phyloP scores from a whole-genome alignment of 306 rosid genomes.

The Datisca glomerata region DNA sequence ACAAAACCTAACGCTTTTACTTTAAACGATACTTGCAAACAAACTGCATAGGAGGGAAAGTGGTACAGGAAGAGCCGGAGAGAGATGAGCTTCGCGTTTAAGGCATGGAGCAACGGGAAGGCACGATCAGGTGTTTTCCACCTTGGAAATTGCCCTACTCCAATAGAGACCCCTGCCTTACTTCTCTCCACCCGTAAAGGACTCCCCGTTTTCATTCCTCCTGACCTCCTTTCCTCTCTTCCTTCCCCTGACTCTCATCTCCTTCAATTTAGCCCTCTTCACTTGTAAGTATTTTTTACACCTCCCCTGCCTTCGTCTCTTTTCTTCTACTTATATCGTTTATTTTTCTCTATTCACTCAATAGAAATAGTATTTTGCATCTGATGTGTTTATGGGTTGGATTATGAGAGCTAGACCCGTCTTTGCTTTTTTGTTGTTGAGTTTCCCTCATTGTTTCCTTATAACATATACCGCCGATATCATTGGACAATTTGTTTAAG shows the following conservation, averaged over 20 bases:
- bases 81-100: slow-evolving; percentile 54
- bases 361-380: no score
- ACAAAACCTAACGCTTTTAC: no score
- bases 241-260: slow-evolving; percentile 83
- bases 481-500: no score
- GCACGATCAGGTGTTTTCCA: slow-evolving; percentile 57
- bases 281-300: slow-evolving; percentile 44
- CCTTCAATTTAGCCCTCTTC: slow-evolving; percentile 72
- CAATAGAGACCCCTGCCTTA: slow-evolving; percentile 68
- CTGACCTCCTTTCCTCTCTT: slow-evolving; percentile 77
- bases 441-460: no score
- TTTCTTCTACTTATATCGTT: no score
- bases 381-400: slow-evolving; percentile 11
- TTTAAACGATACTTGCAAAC: no score
- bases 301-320: neutral
- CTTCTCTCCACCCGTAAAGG: slow-evolving; percentile 84
- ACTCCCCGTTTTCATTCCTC: slow-evolving; percentile 59
- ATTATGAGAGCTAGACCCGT: neutral
- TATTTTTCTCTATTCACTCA: no score
- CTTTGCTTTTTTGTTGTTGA: no score
- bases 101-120: slow-evolving; percentile 52
- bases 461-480: no score
- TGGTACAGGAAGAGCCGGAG: no score
- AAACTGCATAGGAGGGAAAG: no score
- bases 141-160: slow-evolving; percentile 32